Percentiles rank a stretch among this genome's conserved stretches.
Conservation (phyloP, 179 eudicot genomes). For the Silene vulgaris region DNA sequence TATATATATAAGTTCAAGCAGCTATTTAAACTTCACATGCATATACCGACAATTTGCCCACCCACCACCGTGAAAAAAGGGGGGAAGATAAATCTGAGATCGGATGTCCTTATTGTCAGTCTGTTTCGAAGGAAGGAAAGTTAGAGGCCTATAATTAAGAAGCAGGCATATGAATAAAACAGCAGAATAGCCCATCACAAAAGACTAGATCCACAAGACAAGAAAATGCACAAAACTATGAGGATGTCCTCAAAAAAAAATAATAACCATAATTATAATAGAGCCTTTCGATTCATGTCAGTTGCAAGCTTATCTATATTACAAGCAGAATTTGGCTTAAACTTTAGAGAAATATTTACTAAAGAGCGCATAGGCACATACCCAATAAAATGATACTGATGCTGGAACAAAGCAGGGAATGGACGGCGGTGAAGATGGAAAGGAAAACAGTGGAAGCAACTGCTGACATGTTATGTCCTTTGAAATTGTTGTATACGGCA, state of each 20-base stretch:
- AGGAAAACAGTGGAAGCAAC: constrained; percentile 70
- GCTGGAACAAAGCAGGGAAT: constrained; percentile 34
- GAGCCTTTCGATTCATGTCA: constrained; percentile 6
- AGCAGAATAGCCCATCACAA: neutral
- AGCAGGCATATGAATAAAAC: too few relatives aligned
- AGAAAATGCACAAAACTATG: constrained; percentile 8
- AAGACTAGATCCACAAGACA: neutral
- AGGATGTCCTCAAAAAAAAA: neutral
- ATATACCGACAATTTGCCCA: too few relatives aligned
- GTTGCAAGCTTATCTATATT: constrained; percentile 12
- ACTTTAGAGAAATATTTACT: neutral
- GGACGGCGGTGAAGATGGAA: constrained; percentile 42
- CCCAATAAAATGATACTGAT: constrained; percentile 79
- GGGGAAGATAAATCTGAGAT: too few relatives aligned
- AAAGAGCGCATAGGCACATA: constrained; percentile 29
- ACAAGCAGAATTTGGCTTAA: neutral
- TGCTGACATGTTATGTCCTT: constrained; percentile 57
- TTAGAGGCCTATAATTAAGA: too few relatives aligned
- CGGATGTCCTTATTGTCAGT: too few relatives aligned
- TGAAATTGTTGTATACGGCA: constrained; percentile 74
- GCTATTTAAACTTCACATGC: too few relatives aligned
- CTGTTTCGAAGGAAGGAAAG: too few relatives aligned
- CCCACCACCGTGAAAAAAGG: too few relatives aligned
- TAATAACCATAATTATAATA: neutral
- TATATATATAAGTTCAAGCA: too few relatives aligned